Evolutionary conservation across 768 basidiomycete genomes (phyloP).

Genomic region (Kwoniella sp.): DNA sequence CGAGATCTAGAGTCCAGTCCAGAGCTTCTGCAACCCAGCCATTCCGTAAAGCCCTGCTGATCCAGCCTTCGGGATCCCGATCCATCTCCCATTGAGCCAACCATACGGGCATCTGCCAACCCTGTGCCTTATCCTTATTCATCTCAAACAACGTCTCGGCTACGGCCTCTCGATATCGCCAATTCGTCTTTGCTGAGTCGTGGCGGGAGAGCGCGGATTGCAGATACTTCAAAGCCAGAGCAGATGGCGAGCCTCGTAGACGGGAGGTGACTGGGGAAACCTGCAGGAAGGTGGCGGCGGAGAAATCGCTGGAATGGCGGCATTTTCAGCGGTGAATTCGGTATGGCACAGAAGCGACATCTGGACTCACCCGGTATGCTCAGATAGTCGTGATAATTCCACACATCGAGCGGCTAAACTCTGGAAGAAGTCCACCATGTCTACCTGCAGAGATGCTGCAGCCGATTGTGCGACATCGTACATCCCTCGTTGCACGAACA

Average conservation of each 20-base stretch:
- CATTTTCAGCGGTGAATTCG: too few species aligned
- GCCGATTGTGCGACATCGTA: conserved; percentile 78
- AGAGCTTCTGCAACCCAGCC: conserved; percentile 78
- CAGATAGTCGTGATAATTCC: conserved; percentile 61
- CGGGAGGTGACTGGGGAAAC: conserved; percentile 61
- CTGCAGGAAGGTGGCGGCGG: conserved; percentile 76
- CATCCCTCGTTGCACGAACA: conserved; percentile 73
- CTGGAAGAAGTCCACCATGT: conserved; percentile 84
- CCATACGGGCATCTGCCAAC: conserved; percentile 72
- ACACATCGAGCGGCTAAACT: conserved; percentile 77
- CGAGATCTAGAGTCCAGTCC: conserved; percentile 68
- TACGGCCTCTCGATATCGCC: conserved; percentile 72
- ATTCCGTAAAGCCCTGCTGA: conserved; percentile 74
- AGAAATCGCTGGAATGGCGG: conserved; percentile 64
- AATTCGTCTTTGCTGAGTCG: conserved; percentile 71
- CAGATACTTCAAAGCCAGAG: conserved; percentile 85
- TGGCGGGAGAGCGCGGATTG: conserved; percentile 76
- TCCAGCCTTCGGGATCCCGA: conserved; percentile 68
- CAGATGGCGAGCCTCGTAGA: conserved; percentile 78
- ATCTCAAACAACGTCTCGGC: conserved; percentile 74
- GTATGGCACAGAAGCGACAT: neutral
- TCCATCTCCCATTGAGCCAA: conserved; percentile 67
- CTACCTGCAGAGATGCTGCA: conserved; percentile 73
- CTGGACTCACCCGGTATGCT: conserved; percentile 56
- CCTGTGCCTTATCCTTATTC: conserved; percentile 57